Percentiles rank a stretch among this genome's conserved stretches.
These are phyloP conservation scores for Pseudogymnoascus sp. DNA, from an alignment of 2,329 filamentous ascomycete genomes.

Conservation along the genomic window DNA sequence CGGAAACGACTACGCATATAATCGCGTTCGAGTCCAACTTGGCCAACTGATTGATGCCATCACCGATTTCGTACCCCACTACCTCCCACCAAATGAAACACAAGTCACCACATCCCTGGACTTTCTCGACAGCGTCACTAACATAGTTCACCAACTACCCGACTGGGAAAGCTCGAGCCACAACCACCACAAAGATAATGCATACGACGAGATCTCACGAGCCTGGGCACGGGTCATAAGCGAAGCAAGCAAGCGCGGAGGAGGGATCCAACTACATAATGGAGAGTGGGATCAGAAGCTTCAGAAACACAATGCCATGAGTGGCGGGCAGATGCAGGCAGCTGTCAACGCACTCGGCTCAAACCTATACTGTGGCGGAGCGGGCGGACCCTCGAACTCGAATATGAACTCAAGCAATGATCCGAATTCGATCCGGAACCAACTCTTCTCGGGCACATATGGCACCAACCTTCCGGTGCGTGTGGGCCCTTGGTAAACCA, in stretches of 20 bases:
- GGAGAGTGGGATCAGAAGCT: slow-evolving; percentile 90
- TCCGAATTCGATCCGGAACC: slow-evolving; percentile 52
- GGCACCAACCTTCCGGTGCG: slow-evolving; percentile 46
- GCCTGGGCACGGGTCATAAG: slow-evolving; percentile 89
- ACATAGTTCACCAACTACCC: slow-evolving; percentile 81
- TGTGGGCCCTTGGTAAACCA: slow-evolving; percentile 53
- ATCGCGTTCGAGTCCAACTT: slow-evolving; percentile 77
- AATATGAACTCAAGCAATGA: slow-evolving; percentile 29
- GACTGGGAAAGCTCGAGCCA: slow-evolving; percentile 86
- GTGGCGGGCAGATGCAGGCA: slow-evolving; percentile 70
- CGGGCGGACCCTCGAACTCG: slow-evolving; percentile 21
- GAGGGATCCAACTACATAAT: slow-evolving; percentile 81
- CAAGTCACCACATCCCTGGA: slow-evolving; percentile 77
- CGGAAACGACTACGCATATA: slow-evolving; percentile 89
- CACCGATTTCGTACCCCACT: slow-evolving; percentile 91
- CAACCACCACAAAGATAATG: slow-evolving; percentile 87
- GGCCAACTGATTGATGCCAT: slow-evolving; percentile 79
- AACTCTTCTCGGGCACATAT: slow-evolving; percentile 55
- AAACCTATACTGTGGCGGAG: slow-evolving; percentile 72
- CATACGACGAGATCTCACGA: slow-evolving; percentile 91
- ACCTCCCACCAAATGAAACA: slow-evolving; percentile 81
- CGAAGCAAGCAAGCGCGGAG: slow-evolving; percentile 84
- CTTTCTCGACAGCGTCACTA: slow-evolving; percentile 84
- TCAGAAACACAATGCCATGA: slow-evolving; percentile 78
- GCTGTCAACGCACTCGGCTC: slow-evolving; percentile 71